These are phyloP conservation scores for Rhamnella rubrinervis DNA, from an alignment of 331 rosid species.

Conservation along the genomic window DNA sequence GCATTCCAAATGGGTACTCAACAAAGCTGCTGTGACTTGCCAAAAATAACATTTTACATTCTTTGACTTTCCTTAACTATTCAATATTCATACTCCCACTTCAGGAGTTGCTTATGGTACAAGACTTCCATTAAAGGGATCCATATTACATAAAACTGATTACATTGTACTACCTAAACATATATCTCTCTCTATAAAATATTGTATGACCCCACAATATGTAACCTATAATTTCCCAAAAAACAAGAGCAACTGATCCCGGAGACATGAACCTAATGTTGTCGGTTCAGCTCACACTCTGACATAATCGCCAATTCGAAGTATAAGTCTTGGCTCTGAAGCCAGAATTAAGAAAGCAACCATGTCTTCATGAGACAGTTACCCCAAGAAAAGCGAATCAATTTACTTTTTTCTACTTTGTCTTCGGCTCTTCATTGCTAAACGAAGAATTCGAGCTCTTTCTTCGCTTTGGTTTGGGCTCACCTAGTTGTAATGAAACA, in stretches of 20 bases:
- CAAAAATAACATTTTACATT: conserved; percentile 50
- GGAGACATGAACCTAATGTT: conserved; percentile 25
- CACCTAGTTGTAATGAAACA: conserved; percentile 80
- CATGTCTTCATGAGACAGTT: conserved; percentile 22
- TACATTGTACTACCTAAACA: conserved; percentile 32
- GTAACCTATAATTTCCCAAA: conserved; percentile 42
- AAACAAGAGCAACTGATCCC: conserved; percentile 39
- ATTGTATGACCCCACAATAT: conserved; percentile 46
- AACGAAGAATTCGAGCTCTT: conserved; percentile 46
- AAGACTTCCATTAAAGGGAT: conserved; percentile 31
- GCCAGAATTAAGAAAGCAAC: conserved; percentile 28
- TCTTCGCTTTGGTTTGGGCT: conserved; percentile 71
- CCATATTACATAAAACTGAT: conserved; percentile 25
- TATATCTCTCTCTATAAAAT: conserved; percentile 42
- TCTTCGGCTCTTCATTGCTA: conserved; percentile 37
- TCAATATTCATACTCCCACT: conserved; percentile 33
- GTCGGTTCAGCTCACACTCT: conserved; percentile 24
- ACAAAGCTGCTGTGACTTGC: conserved; percentile 29
- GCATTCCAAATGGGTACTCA: conserved; percentile 9
- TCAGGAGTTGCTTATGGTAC: conserved; percentile 52
- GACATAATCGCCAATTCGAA: conserved; percentile 22
- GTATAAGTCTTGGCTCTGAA: conserved; percentile 22
- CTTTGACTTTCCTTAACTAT: conserved; percentile 38
- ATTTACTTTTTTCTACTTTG: conserved; percentile 32
- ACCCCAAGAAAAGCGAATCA: conserved; percentile 31